phyloP scores from a whole-genome alignment of 1,284 basidiomycete species.

The Tetrapyrgos nigripes region DNA sequence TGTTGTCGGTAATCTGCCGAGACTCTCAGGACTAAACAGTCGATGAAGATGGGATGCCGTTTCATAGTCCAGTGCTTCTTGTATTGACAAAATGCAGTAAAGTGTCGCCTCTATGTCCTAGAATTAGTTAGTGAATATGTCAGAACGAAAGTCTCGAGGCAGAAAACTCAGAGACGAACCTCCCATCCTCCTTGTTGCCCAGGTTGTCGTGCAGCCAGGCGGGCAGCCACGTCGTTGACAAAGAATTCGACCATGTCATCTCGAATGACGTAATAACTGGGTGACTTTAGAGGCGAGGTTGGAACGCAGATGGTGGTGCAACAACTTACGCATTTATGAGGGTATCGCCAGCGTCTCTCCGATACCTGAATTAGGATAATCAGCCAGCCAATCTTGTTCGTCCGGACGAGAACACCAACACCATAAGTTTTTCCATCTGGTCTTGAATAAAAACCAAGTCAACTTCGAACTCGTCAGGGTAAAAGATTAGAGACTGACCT shows the following conservation, averaged over 20 bases:
- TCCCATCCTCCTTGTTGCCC: slow-evolving; percentile 65
- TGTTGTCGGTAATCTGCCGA: slow-evolving; percentile 68
- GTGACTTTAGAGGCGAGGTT: neutral
- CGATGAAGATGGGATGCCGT: slow-evolving; percentile 67
- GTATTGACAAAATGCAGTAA: slow-evolving; percentile 84
- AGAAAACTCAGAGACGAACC: slow-evolving; percentile 48
- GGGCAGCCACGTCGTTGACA: slow-evolving; percentile 63
- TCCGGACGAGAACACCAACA: slow-evolving; percentile 43
- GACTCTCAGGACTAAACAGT: slow-evolving; percentile 74
- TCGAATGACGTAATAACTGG: slow-evolving; percentile 87
- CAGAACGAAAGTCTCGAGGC: neutral
- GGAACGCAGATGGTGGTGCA: neutral
- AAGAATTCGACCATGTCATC: slow-evolving; percentile 81
- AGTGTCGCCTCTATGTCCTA: slow-evolving; percentile 86
- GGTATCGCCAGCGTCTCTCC: slow-evolving; percentile 89
- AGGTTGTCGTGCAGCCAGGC: slow-evolving; percentile 47
- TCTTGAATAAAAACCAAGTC: slow-evolving; percentile 46
- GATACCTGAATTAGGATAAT: slow-evolving; percentile 65
- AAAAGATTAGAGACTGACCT: slow-evolving; percentile 50
- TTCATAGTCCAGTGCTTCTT: slow-evolving; percentile 85
- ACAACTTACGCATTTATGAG: slow-evolving; percentile 83
- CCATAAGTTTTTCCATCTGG: slow-evolving; percentile 76
- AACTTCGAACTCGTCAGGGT: neutral
- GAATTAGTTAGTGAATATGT: slow-evolving; percentile 6
- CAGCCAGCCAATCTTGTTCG: neutral